Evolutionary conservation across 2,329 filamentous ascomycete genomes (phyloP).

Genomic region (Metarhizium guizhouense): DNA sequence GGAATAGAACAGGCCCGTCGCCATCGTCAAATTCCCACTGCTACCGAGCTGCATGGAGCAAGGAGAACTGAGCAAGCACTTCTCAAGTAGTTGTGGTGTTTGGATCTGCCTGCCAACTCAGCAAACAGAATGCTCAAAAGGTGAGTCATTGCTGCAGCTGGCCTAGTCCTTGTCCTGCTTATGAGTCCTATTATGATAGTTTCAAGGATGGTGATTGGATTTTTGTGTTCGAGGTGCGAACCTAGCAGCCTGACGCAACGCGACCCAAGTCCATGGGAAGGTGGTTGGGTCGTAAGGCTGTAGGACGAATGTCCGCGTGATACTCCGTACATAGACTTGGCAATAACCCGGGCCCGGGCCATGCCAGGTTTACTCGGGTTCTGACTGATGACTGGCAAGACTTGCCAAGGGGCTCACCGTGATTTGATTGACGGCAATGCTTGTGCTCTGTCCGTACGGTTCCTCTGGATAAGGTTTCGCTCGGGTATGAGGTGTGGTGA

Average conservation of each 20-base stretch:
- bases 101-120: neutral
- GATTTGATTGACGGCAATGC: neutral
- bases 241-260: neutral
- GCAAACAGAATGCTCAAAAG: neutral
- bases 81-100: neutral
- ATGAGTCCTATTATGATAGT: neutral
- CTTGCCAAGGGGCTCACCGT: neutral
- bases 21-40: neutral
- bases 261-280: slow-evolving; percentile 1
- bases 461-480: too few relatives aligned
- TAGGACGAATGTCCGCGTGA: neutral
- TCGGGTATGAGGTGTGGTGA: too few relatives aligned
- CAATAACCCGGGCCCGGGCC: neutral
- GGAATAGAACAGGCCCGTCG: neutral
- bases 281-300: slow-evolving; percentile 4
- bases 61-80: neutral
- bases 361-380: neutral
- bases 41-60: neutral
- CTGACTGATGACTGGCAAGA: neutral
- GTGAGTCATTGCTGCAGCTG: neutral
- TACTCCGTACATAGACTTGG: neutral
- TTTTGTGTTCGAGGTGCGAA: neutral
- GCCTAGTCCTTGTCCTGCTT: neutral
- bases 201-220: slow-evolving; percentile 1
- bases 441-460: neutral